phyloP scores from a whole-genome alignment of 495 filamentous ascomycete species.

The Aspergillus incahuasiensis region DNA sequence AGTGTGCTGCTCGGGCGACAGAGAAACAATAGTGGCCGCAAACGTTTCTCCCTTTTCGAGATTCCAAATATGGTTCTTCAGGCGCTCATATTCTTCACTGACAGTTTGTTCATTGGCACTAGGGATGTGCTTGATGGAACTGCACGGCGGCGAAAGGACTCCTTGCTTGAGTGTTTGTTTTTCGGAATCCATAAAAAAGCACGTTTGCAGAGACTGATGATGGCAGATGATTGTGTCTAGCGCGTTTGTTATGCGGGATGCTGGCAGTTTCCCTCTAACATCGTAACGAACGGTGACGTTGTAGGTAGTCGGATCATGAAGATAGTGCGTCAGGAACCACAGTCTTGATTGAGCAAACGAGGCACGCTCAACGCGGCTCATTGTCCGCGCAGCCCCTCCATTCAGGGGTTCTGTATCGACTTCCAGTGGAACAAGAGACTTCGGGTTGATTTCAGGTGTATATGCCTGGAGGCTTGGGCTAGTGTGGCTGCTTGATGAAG shows the following conservation, averaged over 20 bases:
- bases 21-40: neutral
- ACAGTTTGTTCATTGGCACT: neutral
- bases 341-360: slow-evolving; percentile 2
- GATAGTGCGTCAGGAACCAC: slow-evolving; percentile 3
- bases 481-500: too few relatives aligned
- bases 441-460: neutral
- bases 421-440: neutral
- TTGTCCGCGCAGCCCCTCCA: too few relatives aligned
- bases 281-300: slow-evolving; percentile 5
- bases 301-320: slow-evolving; percentile 3
- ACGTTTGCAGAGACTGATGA: neutral
- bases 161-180: neutral
- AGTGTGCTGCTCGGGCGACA: neutral
- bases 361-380: neutral
- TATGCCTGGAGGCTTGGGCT: too few relatives aligned
- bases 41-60: slow-evolving; percentile 1
- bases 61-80: neutral
- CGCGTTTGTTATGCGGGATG: neutral
- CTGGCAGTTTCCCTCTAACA: neutral
- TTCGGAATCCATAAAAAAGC: neutral
- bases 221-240: neutral
- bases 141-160: too few relatives aligned
- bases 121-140: neutral
- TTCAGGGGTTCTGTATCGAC: too few relatives aligned
- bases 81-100: neutral